These are phyloP conservation scores for Ilex aquifolium DNA, from an alignment of 257 asterid species.

Conservation along the genomic window DNA sequence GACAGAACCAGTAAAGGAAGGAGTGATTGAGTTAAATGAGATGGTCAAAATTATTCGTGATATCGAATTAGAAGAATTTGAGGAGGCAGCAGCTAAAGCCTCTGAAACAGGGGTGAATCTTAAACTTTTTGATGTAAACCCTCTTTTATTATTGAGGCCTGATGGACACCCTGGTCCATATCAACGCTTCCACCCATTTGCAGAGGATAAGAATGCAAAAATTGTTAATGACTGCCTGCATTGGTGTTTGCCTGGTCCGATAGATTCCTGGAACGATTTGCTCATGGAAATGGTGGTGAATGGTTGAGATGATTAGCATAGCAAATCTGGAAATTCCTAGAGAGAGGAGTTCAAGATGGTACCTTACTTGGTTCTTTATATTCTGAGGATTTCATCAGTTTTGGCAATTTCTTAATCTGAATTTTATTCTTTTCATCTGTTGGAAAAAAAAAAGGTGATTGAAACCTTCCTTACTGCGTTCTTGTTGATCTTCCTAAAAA, in stretches of 20 bases:
- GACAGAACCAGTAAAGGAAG: slow-evolving; percentile 47
- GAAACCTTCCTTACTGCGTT: no score
- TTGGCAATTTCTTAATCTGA: no score
- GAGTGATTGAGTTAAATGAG: slow-evolving; percentile 37
- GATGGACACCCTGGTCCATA: slow-evolving; percentile 91
- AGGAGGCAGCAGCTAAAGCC: slow-evolving; percentile 32
- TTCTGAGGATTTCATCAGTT: no score
- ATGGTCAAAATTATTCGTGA: slow-evolving; percentile 33
- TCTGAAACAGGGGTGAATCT: slow-evolving; percentile 42
- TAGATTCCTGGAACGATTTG: slow-evolving; percentile 83
- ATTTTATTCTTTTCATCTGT: no score
- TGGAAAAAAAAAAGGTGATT: no score
- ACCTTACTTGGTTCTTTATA: no score
- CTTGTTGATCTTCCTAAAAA: no score
- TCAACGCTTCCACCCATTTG: slow-evolving; percentile 54
- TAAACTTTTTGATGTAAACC: slow-evolving; percentile 47
- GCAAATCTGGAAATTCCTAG: not conserved
- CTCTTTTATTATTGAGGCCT: slow-evolving; percentile 62
- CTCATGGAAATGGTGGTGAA: slow-evolving; percentile 60
- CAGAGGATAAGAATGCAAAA: slow-evolving; percentile 26
- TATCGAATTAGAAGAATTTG: slow-evolving; percentile 48
- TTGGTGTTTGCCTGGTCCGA: slow-evolving; percentile 94
- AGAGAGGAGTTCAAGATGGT: no score
- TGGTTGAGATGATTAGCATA: slow-evolving; percentile 20
- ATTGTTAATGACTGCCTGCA: slow-evolving; percentile 68